Base-by-base conservation (phyloP, 768 basidiomycete genomes). In the Clitopilus hobsonii region DNA sequence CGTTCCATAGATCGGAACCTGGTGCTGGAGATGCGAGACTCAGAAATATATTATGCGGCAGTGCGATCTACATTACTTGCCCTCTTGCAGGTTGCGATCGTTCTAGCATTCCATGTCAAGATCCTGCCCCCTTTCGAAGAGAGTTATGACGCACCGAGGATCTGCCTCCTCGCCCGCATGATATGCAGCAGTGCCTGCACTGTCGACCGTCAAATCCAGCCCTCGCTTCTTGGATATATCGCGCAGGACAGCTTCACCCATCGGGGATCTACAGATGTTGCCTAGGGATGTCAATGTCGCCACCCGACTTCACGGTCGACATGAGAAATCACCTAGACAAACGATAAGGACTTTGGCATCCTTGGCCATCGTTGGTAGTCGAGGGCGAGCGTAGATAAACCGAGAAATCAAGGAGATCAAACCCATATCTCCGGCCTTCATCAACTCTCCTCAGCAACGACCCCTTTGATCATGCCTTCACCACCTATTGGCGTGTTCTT, bases 211-310 rank as follows among this genome's bases (percentile, higher is more conserved):
- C 57, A 94, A 76, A 49, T 86, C 78, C 36, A 91, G 63, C 11
- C 83, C 83, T 28, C 89, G 83, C 61, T 84, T 78, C 49, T 75
- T 70, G 7, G 88, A 89, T 55, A 84, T 78, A 53, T 91, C 78
- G 56, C 72, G 76, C 26, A 95, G 77, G 22, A 95, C 89, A 1
- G 92, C 94, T 71, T 94, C 91, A 26, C 92, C 94, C 84, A 96
- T 91, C 0, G 94, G 93, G 22, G 91, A 93, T 28, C 94, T 86
- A 65, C 92, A 92, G 56, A 92, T 91, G 65, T 92, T 92, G 11
- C 89, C 89, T 78, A 58, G 8, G 25, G 20, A 22, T 38, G 41
- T 45, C 18, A 45, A 18, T 49, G 30, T 22, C n/a, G 49, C 5
- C 6, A 6, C 23, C 16, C 8, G 7, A 27, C 16, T 51, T 51